These are phyloP conservation scores for Trametes pubescens DNA, from an alignment of 1,284 basidiomycete genomes.

Conservation along the genomic window DNA sequence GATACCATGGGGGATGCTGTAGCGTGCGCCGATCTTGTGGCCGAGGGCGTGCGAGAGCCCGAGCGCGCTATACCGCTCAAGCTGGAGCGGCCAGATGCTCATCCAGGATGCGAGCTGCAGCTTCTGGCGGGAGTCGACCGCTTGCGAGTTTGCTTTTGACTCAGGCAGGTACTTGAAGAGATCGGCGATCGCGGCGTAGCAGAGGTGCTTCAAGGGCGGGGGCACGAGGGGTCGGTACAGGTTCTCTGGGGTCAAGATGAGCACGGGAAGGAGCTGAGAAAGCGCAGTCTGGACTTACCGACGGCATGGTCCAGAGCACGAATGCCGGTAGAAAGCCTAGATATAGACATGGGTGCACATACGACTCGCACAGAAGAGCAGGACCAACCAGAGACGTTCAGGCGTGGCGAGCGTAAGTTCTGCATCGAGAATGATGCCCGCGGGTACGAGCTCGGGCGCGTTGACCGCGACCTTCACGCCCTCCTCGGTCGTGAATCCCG, in stretches of 20 bases:
- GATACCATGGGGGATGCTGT: conserved; percentile 83
- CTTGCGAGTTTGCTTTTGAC: conserved; percentile 65
- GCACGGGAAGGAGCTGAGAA: not conserved
- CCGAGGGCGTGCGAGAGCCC: conserved; percentile 81
- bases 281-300: conserved; percentile 46
- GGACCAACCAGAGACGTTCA: conserved; percentile 69
- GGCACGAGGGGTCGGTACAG: conserved; percentile 70
- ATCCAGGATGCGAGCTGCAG: conserved; percentile 83
- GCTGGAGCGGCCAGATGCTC: conserved; percentile 74
- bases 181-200: conserved; percentile 72
- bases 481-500: conserved; percentile 78
- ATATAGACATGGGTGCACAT: not conserved
- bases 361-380: not conserved
- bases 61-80: conserved; percentile 66
- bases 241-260: conserved; percentile 54
- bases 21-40: conserved; percentile 80
- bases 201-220: conserved; percentile 69
- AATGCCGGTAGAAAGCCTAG: conserved; percentile 79
- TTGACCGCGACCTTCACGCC: conserved; percentile 70
- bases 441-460: conserved; percentile 64
- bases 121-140: conserved; percentile 69
- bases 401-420: conserved; percentile 79
- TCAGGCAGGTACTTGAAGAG: conserved; percentile 78
- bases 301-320: conserved; percentile 84
- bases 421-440: conserved; percentile 81